Evolutionary conservation across 2,329 filamentous ascomycete genomes (phyloP).

Genomic region (Nigrospora oryzae): DNA sequence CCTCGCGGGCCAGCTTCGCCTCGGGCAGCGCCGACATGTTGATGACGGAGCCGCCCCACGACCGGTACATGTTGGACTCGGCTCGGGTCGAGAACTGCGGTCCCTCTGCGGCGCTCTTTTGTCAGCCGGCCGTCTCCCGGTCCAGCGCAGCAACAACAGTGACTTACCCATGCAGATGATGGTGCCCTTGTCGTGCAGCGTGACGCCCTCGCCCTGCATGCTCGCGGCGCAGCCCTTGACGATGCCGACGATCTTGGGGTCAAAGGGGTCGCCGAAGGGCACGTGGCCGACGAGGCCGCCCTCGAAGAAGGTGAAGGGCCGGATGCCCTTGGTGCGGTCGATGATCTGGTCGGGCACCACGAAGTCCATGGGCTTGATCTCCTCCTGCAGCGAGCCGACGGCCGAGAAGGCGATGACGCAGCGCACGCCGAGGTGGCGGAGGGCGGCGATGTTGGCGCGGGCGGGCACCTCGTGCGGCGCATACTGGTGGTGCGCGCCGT

Average conservation of each 20-base stretch:
- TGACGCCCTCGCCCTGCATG: constrained; percentile 76
- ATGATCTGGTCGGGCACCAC: constrained; percentile 94
- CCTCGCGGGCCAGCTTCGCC: constrained; percentile 91
- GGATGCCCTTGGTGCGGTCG: constrained; percentile 90
- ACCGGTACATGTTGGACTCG: constrained; percentile 90
- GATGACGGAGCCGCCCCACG: constrained; percentile 90
- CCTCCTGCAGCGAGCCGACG: constrained; percentile 84
- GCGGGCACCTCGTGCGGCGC: constrained; percentile 92
- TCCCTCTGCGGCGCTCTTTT: constrained; percentile 58
- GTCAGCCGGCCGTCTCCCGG: not conserved
- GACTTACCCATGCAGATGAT: constrained; percentile 82
- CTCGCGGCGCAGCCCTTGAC: constrained; percentile 67
- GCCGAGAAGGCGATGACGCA: constrained; percentile 91
- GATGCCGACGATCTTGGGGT: constrained; percentile 65
- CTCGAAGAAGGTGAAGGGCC: constrained; percentile 95
- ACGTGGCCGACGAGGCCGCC: constrained; percentile 88
- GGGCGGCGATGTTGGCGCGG: constrained; percentile 96
- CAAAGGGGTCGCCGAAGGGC: constrained; percentile 93
- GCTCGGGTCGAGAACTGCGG: constrained; percentile 95
- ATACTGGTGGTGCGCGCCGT: constrained; percentile 80
- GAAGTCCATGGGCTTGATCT: constrained; percentile 93
- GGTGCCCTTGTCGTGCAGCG: constrained; percentile 74
- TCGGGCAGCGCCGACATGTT: constrained; percentile 97
- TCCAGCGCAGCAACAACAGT: not conserved
- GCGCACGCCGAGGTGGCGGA: constrained; percentile 81